Percentiles rank a stretch among this genome's conserved stretches.
Evolutionary conservation across 2,329 filamentous ascomycete genomes (phyloP).

Genomic region (Aspergillus sp.): DNA sequence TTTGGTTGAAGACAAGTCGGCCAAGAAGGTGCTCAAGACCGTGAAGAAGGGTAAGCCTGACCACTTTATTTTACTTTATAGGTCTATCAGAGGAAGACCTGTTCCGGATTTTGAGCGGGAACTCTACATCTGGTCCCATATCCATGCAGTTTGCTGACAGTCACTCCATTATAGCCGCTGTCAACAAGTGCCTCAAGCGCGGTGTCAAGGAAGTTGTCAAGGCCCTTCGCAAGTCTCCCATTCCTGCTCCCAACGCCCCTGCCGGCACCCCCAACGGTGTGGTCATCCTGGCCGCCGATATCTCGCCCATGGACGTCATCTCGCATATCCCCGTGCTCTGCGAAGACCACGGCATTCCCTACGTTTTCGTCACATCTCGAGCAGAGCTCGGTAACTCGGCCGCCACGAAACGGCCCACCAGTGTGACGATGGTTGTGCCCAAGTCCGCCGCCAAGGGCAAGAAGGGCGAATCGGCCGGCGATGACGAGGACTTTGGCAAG

Average conservation of each 20-base stretch:
- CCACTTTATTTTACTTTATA: not conserved
- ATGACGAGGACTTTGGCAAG: slow-evolving; percentile 51
- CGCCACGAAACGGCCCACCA: slow-evolving; percentile 92
- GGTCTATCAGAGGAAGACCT: not conserved
- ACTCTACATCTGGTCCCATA: no score
- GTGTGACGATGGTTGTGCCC: slow-evolving; percentile 79
- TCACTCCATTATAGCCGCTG: slow-evolving; percentile 68
- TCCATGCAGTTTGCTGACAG: no score
- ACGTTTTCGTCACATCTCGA: slow-evolving; percentile 89
- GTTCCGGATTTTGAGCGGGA: no score
- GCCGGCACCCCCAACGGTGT: slow-evolving; percentile 66
- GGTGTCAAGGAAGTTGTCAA: slow-evolving; percentile 99
- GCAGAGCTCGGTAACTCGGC: slow-evolving; percentile 92
- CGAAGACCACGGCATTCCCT: slow-evolving; percentile 96
- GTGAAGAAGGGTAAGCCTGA: slow-evolving; percentile 49
- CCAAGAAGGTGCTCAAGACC: slow-evolving; percentile 52
- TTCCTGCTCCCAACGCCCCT: slow-evolving; percentile 63
- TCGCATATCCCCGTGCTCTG: slow-evolving; percentile 96
- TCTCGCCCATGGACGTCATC: slow-evolving; percentile 98
- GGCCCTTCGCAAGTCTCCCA: slow-evolving; percentile 86
- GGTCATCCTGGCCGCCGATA: slow-evolving; percentile 92
- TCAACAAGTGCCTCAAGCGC: slow-evolving; percentile 92
- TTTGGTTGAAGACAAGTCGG: slow-evolving; percentile 50
- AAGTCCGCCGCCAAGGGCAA: slow-evolving; percentile 53
- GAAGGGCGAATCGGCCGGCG: slow-evolving; percentile 45